Base-by-base conservation (phyloP, 2,329 filamentous ascomycete species). In the Colletotrichum somersetense region DNA sequence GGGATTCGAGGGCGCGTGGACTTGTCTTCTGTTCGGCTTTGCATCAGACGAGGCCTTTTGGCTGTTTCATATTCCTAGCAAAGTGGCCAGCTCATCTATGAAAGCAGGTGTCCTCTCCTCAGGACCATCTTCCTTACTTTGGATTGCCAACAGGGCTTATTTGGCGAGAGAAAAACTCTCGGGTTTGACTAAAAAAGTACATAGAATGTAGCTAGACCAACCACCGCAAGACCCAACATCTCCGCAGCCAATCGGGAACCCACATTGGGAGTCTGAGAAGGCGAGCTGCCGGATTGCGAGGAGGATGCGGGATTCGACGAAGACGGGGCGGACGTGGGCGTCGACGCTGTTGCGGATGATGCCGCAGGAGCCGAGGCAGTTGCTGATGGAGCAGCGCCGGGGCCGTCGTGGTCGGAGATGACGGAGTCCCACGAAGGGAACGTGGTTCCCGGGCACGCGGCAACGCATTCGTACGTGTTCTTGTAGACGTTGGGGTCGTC, bases 121-220 rank as follows among this genome's bases (percentile, higher is more conserved):
- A 8, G 67, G 23, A 14, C 62, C 48, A 7, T 72, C 66, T 35
- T 75, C 72, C 23, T 67, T 59, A 5, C 71, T 70, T 18, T 74
- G 72, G 40, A 63, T 70, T 11, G 72, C 74, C 20, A 74, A 38
- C 20, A 67, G 66, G 18, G 72, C 66, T 46, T 75, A 72, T 38
- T 72, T 55, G 23, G 67, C 64, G 50, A 74, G 74, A 3, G 74
- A 75, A 4, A 66, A 73, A 26, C 73, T 69, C 40, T 42, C 40
- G 5, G 40, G 40, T 23, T n/a, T 2, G 5, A 55, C 23, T 44
- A 46, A 11, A 35, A 14, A 18, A 42, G 23, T 3, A 6, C 18
- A 20, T 5, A 35, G 1, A 18, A 5, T 5, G 38, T 44, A n/a
- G 14, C 26, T 3, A 55, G 23, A 12, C 48, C 48, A 6, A 53